Evolutionary conservation across 129 eudicot genomes (phyloP), one percentile per base, ranked within the genome.

Genomic region (Helianthus tuberosus): DNA sequence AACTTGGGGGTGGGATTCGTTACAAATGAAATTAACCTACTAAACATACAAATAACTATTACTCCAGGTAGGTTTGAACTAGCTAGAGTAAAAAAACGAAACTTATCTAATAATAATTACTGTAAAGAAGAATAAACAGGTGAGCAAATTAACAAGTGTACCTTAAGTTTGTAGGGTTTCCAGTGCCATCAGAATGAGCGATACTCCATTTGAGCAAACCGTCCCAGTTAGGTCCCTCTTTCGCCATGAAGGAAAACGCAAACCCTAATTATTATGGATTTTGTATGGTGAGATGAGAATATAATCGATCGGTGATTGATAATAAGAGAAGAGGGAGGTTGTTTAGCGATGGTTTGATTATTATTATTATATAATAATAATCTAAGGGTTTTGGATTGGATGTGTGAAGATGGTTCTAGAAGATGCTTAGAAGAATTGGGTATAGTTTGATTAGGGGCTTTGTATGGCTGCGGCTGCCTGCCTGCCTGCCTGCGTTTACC

Each of bases 181-280:
- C 54, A 70, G 98, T 93, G 11, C 96, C 96, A 77, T 93, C 98
- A 0, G 98, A 73, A 72, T 93, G 86, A 43, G 98, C 86, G 38
- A 93, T 84, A 54, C 98, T 93, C 98, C 98, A 93, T 41, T 93
- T 93, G 41, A 93, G 98, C 80, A 93, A 75, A 0, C 98, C 98
- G 2, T 93, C 98, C 98, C 98, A 93, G 49, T 86, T 89, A 10
- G 98, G 98, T 50, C 86, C 91, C 59, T 86, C 89, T 72, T 81
- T 84, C 8, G 91, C 91, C 98, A 93, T 89, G 57, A 36, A 71
- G 46, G 20, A 71, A 68, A 59, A 25, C 68, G 15, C 29, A 73
- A 50, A 73, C 60, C 77, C 70, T 61, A 73, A 73, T 32, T 47
- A 32, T 9, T 7, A 43, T 57, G 47, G 2, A 17, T 51, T 12